phyloP scores from a whole-genome alignment of 495 filamentous ascomycete species.

The Talaromyces adpressus region DNA sequence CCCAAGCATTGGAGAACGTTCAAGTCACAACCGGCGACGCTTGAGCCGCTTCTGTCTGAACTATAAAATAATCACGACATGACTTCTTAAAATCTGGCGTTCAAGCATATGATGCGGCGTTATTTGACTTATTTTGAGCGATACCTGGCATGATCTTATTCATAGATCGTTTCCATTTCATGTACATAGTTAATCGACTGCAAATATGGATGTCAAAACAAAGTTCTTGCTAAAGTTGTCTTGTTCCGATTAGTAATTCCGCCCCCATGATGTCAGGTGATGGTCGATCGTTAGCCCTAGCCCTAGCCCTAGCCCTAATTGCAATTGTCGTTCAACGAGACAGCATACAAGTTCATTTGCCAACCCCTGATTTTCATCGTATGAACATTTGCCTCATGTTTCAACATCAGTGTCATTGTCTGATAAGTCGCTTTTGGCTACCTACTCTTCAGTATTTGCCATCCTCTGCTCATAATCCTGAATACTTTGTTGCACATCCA shows the following conservation, averaged over 20 bases:
- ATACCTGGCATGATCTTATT: neutral
- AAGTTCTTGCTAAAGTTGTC: neutral
- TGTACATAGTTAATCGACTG: constrained; percentile 1
- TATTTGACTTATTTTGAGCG: neutral
- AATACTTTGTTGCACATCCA: neutral
- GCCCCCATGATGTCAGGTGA: neutral
- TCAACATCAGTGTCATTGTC: neutral
- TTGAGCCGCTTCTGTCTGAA: neutral
- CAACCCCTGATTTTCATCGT: neutral
- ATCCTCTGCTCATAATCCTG: neutral
- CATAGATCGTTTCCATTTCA: neutral
- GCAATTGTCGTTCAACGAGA: neutral
- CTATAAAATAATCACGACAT: neutral
- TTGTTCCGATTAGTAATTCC: neutral
- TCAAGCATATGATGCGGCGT: constrained; percentile 4
- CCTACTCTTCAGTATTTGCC: neutral
- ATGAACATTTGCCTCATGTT: neutral
- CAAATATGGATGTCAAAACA: constrained; percentile 1
- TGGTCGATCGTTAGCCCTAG: neutral
- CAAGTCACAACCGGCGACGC: neutral
- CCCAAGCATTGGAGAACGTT: constrained; percentile 32
- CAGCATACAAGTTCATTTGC: neutral
- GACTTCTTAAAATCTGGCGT: neutral
- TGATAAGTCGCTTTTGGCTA: neutral
- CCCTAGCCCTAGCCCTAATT: neutral